Conservation (phyloP, 805 yeast genomes). For the Pichia thaimueangensis region DNA sequence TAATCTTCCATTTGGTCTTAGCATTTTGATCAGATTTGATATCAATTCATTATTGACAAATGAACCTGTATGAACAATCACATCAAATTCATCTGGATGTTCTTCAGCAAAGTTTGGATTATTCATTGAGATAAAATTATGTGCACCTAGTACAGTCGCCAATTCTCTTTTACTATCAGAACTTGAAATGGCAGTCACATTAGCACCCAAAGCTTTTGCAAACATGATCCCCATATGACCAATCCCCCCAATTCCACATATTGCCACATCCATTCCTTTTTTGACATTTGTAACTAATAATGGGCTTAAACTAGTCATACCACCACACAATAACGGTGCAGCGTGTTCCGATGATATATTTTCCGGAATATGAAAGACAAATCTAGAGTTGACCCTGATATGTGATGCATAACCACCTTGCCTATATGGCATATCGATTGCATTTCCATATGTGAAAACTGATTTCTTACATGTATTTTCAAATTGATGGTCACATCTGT, state of each 20-base stretch:
- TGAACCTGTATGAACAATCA: slow-evolving; percentile 43
- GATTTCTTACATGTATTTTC: slow-evolving; percentile 43
- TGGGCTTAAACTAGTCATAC: slow-evolving; percentile 47
- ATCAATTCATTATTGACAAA: slow-evolving; percentile 27
- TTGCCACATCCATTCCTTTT: slow-evolving; percentile 43
- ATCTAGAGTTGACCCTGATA: slow-evolving; percentile 36
- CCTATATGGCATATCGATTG: slow-evolving; percentile 35
- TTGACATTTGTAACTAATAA: slow-evolving; percentile 34
- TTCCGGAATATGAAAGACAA: slow-evolving; percentile 44
- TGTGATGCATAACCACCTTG: slow-evolving; percentile 49
- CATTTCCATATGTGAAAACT: slow-evolving; percentile 49
- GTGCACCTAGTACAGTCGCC: slow-evolving; percentile 46
- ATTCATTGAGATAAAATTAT: slow-evolving; percentile 46
- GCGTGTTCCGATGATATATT: slow-evolving; percentile 33
- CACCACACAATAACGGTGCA: slow-evolving; percentile 55
- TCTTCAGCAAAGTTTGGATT: slow-evolving; percentile 36
- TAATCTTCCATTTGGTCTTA: slow-evolving; percentile 28
- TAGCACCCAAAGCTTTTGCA: slow-evolving; percentile 54
- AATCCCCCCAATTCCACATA: slow-evolving; percentile 40
- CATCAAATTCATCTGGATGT: slow-evolving; percentile 34
- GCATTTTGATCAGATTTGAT: slow-evolving; percentile 19
- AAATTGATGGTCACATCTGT: slow-evolving; percentile 30
- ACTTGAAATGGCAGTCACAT: slow-evolving; percentile 53
- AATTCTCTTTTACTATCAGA: slow-evolving; percentile 41
- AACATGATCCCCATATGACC: slow-evolving; percentile 41